Conservation (phyloP, 345 rosid species). For the Sonneratia caseolaris region DNA sequence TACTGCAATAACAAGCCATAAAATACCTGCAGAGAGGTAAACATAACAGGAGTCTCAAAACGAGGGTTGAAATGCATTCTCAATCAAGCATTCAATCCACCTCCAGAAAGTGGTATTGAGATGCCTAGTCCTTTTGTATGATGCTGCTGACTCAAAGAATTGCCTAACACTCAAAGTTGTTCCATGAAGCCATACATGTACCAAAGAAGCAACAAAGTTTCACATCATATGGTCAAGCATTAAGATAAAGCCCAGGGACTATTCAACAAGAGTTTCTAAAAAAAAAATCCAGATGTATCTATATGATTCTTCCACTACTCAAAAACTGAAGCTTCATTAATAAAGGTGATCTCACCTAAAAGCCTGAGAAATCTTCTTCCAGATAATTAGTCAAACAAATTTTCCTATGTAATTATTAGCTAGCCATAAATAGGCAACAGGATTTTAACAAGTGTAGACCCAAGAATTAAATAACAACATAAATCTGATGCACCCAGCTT, state of each 20-base stretch:
- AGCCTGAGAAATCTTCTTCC: neutral
- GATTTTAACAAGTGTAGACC: neutral
- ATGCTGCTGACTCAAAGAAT: neutral
- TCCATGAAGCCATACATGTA: neutral
- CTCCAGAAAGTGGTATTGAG: neutral
- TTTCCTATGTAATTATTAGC: neutral
- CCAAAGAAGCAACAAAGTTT: neutral
- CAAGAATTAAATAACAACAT: neutral
- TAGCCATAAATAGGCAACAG: neutral
- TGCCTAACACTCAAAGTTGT: neutral
- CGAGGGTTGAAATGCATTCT: neutral
- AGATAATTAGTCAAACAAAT: neutral
- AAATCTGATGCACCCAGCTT: neutral
- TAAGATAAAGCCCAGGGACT: neutral
- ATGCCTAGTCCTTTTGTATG: neutral
- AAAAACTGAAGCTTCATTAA: neutral
- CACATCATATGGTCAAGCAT: neutral
- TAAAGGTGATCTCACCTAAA: neutral
- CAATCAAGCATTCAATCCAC: neutral
- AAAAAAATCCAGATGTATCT: neutral
- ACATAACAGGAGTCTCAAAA: neutral
- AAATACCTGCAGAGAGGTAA: constrained; percentile 53
- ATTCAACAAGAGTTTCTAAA: neutral
- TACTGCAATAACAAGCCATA: constrained; percentile 83
- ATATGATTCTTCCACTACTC: neutral